Conservation (phyloP, 257 asterid species). For the Solanum phureja region DNA sequence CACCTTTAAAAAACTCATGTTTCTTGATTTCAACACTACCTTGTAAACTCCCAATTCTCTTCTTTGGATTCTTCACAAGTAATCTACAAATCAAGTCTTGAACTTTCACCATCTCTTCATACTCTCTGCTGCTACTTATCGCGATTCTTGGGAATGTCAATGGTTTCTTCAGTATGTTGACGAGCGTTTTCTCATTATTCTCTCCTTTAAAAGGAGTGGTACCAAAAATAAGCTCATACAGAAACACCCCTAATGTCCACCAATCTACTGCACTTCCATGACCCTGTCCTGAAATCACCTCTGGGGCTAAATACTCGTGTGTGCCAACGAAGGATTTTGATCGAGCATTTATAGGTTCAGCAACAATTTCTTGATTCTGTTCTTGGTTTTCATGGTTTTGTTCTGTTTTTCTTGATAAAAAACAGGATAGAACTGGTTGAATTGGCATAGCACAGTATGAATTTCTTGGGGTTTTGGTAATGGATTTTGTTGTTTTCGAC, state of each 20-base stretch:
- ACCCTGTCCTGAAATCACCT: slow-evolving; percentile 75
- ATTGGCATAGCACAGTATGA: slow-evolving; percentile 27
- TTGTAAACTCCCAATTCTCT: slow-evolving; percentile 46
- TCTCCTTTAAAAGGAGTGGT: slow-evolving; percentile 62
- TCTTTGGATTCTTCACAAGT: slow-evolving; percentile 54
- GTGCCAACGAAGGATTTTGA: slow-evolving; percentile 81
- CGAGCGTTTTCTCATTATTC: slow-evolving; percentile 62
- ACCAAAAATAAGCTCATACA: slow-evolving; percentile 53
- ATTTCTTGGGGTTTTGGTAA: neutral
- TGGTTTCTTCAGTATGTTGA: slow-evolving; percentile 55
- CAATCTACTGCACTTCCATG: slow-evolving; percentile 87
- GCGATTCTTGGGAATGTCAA: slow-evolving; percentile 34
- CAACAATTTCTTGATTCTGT: slow-evolving; percentile 30
- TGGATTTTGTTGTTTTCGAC: slow-evolving; percentile 14
- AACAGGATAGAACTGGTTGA: slow-evolving; percentile 36
- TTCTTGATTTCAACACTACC: slow-evolving; percentile 67
- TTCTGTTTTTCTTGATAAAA: slow-evolving; percentile 3
- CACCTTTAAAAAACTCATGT: slow-evolving; percentile 59
- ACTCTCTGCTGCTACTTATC: slow-evolving; percentile 17
- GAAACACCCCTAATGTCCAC: slow-evolving; percentile 76
- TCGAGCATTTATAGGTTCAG: slow-evolving; percentile 61
- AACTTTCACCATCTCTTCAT: slow-evolving; percentile 28
- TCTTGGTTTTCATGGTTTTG: neutral
- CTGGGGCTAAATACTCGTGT: slow-evolving; percentile 81
- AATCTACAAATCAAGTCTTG: slow-evolving; percentile 50